A percentile compares a stretch with the other conserved stretches of the same genome.
Evolutionary conservation across 805 yeast species (phyloP).

Genomic region (Candida railenensis): DNA sequence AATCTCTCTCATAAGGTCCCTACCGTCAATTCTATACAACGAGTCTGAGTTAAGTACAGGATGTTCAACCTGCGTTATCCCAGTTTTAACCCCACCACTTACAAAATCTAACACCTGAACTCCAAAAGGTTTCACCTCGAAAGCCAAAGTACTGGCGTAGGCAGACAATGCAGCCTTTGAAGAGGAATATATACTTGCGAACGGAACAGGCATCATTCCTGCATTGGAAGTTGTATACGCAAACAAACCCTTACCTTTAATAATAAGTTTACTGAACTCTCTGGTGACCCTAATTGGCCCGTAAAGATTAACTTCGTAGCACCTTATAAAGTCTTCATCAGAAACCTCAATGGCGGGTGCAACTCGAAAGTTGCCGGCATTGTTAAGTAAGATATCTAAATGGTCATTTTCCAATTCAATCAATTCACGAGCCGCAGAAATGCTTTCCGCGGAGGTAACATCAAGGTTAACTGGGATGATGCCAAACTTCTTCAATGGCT

Average conservation of each 20-base stretch:
- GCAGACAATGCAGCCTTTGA: conserved; percentile 27
- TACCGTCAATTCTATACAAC: conserved; percentile 1
- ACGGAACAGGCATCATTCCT: conserved; percentile 29
- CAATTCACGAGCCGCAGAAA: conserved; percentile 19
- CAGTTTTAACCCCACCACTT: conserved; percentile 19
- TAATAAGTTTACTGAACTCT: conserved; percentile 26
- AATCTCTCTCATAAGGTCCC: background rate
- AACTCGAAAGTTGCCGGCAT: conserved; percentile 34
- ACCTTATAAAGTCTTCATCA: conserved; percentile 36
- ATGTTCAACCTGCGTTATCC: conserved; percentile 2
- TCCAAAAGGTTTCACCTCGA: conserved; percentile 18
- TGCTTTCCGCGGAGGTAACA: conserved; percentile 31
- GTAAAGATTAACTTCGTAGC: conserved; percentile 40
- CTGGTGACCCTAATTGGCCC: conserved; percentile 38
- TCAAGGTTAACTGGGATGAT: conserved; percentile 31
- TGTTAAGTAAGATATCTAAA: conserved; percentile 39
- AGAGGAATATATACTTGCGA: conserved; percentile 31
- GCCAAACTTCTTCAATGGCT: conserved; percentile 24
- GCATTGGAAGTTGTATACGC: conserved; percentile 39
- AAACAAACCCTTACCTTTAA: conserved; percentile 32
- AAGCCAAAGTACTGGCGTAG: conserved; percentile 15
- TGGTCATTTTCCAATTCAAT: conserved; percentile 20
- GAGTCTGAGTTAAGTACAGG: background rate
- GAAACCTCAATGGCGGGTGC: conserved; percentile 22
- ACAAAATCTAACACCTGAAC: conserved; percentile 17